Conservation (phyloP, 768 basidiomycete species). For the Tephrocybe sp. region DNA sequence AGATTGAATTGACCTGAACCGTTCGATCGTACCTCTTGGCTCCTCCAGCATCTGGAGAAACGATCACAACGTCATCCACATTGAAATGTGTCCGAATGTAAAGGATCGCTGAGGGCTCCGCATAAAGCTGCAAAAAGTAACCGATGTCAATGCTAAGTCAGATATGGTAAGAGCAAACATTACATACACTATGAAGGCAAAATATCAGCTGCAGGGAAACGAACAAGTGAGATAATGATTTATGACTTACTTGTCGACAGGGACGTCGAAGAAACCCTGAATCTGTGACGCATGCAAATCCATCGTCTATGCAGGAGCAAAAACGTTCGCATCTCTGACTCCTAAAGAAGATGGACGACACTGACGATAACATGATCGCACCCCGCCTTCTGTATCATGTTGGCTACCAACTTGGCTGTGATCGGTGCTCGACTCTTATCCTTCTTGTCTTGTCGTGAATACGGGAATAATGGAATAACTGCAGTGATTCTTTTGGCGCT, state of each 20-base stretch:
- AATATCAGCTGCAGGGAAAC: constrained; percentile 12
- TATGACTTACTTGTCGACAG: constrained; percentile 92
- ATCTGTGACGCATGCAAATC: constrained; percentile 99
- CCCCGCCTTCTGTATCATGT: constrained; percentile 91
- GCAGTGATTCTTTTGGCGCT: constrained; percentile 97
- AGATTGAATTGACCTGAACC: constrained; percentile 11
- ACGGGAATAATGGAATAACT: constrained; percentile 96
- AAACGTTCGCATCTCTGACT: constrained; percentile 10
- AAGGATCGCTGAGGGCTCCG: constrained; percentile 91
- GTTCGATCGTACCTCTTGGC: constrained; percentile 78
- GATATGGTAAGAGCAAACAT: constrained; percentile 5
- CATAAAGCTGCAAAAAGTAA: constrained; percentile 66
- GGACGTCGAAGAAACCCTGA: constrained; percentile 99
- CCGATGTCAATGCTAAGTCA: not conserved
- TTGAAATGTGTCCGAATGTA: constrained; percentile 95
- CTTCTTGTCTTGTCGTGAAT: constrained; percentile 98
- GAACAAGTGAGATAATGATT: not conserved
- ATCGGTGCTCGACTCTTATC: constrained; percentile 99
- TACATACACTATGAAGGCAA: constrained; percentile 46
- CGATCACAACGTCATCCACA: constrained; percentile 84
- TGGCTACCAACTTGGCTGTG: constrained; percentile 96
- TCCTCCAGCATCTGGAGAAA: constrained; percentile 97
- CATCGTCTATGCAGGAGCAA: constrained; percentile 70
- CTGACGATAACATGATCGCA: constrained; percentile 97
- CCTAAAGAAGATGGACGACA: constrained; percentile 17